phyloP scores from a whole-genome alignment of 805 yeast genomes.

The Candida yuanshanica region DNA sequence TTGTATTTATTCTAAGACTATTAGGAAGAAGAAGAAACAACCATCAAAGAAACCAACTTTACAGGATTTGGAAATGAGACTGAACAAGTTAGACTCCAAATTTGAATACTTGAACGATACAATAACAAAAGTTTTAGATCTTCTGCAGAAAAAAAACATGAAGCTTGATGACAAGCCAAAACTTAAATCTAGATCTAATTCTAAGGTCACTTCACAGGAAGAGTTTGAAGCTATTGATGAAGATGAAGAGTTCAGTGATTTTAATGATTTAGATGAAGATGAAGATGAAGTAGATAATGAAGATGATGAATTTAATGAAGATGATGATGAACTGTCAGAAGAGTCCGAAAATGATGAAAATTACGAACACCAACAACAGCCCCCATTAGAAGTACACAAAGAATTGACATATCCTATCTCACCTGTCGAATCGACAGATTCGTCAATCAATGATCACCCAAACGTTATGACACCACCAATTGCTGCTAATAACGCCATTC shows the following conservation, averaged over 20 bases:
- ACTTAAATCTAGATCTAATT: neutral
- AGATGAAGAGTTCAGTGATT: neutral
- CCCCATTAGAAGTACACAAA: neutral
- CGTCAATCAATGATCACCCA: neutral
- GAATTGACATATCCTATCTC: slow-evolving; percentile 3
- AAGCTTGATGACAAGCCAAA: neutral
- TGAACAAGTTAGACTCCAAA: slow-evolving; percentile 16
- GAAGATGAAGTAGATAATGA: neutral
- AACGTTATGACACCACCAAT: neutral
- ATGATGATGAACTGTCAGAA: slow-evolving; percentile 1
- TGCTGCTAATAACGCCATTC: neutral
- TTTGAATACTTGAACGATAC: slow-evolving; percentile 11
- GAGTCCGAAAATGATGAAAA: slow-evolving; percentile 1
- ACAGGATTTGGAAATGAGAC: slow-evolving; percentile 20
- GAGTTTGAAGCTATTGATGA: neutral
- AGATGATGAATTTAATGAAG: neutral
- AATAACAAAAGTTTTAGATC: slow-evolving; percentile 8
- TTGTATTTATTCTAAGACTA: slow-evolving; percentile 53
- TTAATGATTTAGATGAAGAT: neutral
- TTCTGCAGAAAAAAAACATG: slow-evolving; percentile 7
- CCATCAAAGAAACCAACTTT: slow-evolving; percentile 17
- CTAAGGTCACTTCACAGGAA: neutral
- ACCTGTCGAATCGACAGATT: slow-evolving; percentile 3
- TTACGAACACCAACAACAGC: neutral
- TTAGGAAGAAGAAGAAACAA: slow-evolving; percentile 17